Percentiles rank a stretch among this genome's conserved stretches.
These are phyloP conservation scores for Tuber aestivum DNA, from an alignment of 495 filamentous ascomycete genomes.

Conservation along the genomic window DNA sequence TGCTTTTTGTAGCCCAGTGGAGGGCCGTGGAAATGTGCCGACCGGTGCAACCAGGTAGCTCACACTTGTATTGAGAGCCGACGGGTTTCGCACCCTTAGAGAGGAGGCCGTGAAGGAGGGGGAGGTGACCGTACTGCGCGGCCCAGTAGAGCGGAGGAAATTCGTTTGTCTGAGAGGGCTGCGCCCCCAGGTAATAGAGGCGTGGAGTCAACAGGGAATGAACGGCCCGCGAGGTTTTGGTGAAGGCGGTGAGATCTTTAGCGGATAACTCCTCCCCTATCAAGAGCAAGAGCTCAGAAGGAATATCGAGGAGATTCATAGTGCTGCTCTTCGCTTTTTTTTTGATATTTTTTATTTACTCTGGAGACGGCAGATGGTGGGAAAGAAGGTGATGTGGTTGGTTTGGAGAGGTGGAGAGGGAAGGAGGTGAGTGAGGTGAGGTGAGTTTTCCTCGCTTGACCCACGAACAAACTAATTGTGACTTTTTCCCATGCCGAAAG, in stretches of 20 bases:
- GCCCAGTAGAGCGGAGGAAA: conserved; percentile 19
- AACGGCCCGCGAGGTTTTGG: conserved; percentile 10
- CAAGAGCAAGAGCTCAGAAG: conserved; percentile 18
- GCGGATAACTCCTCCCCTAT: conserved; percentile 1
- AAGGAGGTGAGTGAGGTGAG: not conserved
- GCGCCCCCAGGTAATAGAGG: conserved; percentile 21
- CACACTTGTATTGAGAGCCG: not conserved
- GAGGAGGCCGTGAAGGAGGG: conserved; percentile 2
- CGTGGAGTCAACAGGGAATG: conserved; percentile 14
- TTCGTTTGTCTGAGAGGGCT: conserved; percentile 1
- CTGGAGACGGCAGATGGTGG: not conserved
- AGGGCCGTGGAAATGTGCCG: conserved; percentile 15
- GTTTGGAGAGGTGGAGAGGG: not conserved
- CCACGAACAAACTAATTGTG: not conserved
- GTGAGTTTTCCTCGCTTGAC: not conserved
- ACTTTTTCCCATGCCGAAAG: not conserved
- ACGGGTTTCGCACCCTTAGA: conserved; percentile 3
- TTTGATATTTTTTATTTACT: too few species aligned
- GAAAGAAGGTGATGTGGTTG: not conserved
- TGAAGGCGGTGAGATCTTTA: conserved; percentile 6
- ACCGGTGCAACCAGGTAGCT: not conserved
- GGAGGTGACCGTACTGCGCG: not conserved
- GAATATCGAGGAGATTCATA: conserved; percentile 16
- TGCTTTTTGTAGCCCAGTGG: conserved; percentile 18
- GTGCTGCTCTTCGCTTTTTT: not conserved